Percentiles rank a stretch among this genome's conserved stretches.
These are phyloP conservation scores for Tylopilus subfusipes DNA, from an alignment of 768 basidiomycete genomes.

Conservation along the genomic window DNA sequence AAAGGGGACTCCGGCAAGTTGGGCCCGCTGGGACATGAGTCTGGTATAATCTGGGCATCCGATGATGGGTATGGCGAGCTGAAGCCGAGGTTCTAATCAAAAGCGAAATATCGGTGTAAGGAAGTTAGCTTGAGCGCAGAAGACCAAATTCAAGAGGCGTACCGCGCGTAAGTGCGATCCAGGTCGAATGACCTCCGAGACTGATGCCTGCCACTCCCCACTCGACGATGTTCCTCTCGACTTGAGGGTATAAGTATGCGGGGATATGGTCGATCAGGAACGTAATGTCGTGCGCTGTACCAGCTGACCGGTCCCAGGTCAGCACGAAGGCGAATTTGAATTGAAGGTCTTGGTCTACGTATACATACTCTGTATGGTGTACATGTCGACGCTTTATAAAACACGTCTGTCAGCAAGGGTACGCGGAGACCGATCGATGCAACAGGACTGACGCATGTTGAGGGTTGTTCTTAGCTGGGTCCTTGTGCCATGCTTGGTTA, in stretches of 20 bases:
- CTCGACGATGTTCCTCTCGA: constrained; percentile 54
- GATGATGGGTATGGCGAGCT: constrained; percentile 49
- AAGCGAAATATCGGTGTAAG: neutral
- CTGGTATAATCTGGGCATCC: constrained; percentile 69
- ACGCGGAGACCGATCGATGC: neutral
- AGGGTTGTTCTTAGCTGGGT: constrained; percentile 23
- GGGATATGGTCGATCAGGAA: constrained; percentile 80
- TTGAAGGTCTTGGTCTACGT: neutral
- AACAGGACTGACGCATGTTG: constrained; percentile 27
- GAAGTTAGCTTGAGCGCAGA: neutral
- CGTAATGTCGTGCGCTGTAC: constrained; percentile 72
- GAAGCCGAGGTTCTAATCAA: constrained; percentile 43
- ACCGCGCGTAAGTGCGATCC: constrained; percentile 60
- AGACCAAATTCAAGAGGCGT: constrained; percentile 2
- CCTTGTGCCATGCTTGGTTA: constrained; percentile 25
- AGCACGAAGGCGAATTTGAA: neutral
- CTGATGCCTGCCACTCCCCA: constrained; percentile 78
- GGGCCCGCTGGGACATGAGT: constrained; percentile 58
- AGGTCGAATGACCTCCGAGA: constrained; percentile 82
- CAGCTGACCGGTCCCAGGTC: constrained; percentile 30
- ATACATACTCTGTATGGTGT: constrained; percentile 30
- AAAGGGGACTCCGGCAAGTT: constrained; percentile 38
- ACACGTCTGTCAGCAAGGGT: constrained; percentile 1
- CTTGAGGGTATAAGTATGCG: constrained; percentile 65
- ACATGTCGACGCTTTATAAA: constrained; percentile 27